Percentiles rank a stretch among this genome's conserved stretches.
phyloP scores from a whole-genome alignment of 2,329 filamentous ascomycete species.

The Cytospora piceae region DNA sequence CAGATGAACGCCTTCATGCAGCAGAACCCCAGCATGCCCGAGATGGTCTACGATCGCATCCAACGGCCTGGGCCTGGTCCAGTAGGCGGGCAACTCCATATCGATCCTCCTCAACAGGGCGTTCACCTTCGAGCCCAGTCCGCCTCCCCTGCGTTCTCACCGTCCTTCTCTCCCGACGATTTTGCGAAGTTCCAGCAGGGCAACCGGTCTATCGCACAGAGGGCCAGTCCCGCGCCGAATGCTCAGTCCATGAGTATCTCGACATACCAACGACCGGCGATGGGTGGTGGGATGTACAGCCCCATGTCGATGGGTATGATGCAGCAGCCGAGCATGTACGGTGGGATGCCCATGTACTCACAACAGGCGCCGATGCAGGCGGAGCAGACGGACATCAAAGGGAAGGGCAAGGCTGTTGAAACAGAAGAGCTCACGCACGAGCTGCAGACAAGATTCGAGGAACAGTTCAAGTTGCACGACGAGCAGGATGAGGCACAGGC shows the following conservation, averaged over 20 bases:
- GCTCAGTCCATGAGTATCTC: conserved; percentile 48
- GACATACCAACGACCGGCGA: conserved; percentile 62
- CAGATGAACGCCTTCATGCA: conserved; percentile 93
- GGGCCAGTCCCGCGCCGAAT: conserved; percentile 64
- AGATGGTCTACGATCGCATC: conserved; percentile 54
- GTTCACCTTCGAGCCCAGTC: conserved; percentile 58
- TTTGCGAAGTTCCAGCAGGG: conserved; percentile 86
- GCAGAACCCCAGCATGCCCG: conserved; percentile 65
- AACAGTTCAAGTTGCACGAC: conserved; percentile 49
- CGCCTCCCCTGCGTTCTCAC: conserved; percentile 59
- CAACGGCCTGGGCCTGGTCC: conserved; percentile 37
- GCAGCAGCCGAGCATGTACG: conserved; percentile 58
- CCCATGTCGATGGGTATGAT: conserved; percentile 55
- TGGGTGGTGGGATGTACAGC: conserved; percentile 50
- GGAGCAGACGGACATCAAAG: conserved; percentile 59
- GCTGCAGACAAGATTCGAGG: conserved; percentile 48
- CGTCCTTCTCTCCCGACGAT: conserved; percentile 80
- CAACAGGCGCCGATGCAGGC: conserved; percentile 44
- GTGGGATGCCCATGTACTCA: conserved; percentile 53
- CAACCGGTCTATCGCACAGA: conserved; percentile 55
- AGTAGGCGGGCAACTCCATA: conserved; percentile 45
- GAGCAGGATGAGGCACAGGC: conserved; percentile 66
- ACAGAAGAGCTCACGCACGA: conserved; percentile 76
- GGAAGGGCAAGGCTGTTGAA: conserved; percentile 92
- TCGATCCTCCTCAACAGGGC: conserved; percentile 51